These are phyloP conservation scores for Aegilops sharonensis DNA, from an alignment of 176 grass and related monocot genomes.

Conservation along the genomic window DNA sequence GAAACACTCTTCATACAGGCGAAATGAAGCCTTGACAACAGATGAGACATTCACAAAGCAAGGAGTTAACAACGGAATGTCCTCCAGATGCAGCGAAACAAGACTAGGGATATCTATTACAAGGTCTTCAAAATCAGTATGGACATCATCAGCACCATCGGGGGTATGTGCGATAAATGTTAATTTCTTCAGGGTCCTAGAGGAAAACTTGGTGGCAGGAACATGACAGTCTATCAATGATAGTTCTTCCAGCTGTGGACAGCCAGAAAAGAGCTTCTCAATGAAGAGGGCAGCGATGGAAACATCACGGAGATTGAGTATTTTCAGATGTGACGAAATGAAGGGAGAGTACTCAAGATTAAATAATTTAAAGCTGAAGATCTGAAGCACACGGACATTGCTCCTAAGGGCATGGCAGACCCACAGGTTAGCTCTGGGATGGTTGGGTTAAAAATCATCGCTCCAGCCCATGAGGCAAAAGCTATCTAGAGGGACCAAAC, in stretches of 20 bases:
- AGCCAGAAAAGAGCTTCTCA: background rate
- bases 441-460: background rate
- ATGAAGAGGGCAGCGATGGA: conserved; percentile 12
- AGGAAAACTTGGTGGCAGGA: background rate
- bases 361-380: background rate
- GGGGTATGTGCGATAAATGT: conserved; percentile 1
- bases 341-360: conserved; percentile 1
- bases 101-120: conserved; percentile 16
- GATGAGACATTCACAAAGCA: conserved; percentile 11
- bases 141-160: background rate
- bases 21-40: background rate
- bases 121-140: background rate
- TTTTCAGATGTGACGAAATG: background rate
- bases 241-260: background rate
- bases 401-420: conserved; percentile 3
- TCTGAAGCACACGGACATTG: background rate
- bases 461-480: background rate
- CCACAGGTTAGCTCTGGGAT: conserved; percentile 2
- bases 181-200: background rate
- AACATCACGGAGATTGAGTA: background rate
- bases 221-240: background rate
- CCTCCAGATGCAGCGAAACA: conserved; percentile 7
- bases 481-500: background rate
- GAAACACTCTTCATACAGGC: background rate
- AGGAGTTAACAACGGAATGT: background rate